These are phyloP conservation scores for Narthecium ossifragum DNA, from an alignment of 106 monocot species.

Conservation along the genomic window DNA sequence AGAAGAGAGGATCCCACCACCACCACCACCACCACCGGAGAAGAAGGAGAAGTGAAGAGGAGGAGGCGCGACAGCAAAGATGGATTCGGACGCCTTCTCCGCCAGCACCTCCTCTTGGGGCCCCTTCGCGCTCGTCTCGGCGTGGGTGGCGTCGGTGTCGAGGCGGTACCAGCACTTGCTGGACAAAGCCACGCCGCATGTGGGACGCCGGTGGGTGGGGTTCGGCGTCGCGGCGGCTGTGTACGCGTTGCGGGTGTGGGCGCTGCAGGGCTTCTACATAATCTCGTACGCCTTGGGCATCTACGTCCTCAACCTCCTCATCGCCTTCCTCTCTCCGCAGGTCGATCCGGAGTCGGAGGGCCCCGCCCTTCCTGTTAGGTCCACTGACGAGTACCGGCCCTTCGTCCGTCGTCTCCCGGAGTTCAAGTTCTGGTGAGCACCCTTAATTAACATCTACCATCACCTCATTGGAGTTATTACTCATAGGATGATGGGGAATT, in stretches of 20 bases:
- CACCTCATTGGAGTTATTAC: too few species aligned
- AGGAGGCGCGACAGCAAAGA: too few species aligned
- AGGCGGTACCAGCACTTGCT: constrained; percentile 75
- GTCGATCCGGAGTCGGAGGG: constrained; percentile 78
- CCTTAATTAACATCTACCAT: background rate
- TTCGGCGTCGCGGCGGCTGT: constrained; percentile 28
- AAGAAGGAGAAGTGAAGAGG: too few species aligned
- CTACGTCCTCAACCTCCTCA: constrained; percentile 77
- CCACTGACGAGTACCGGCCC: constrained; percentile 83
- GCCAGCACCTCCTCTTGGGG: constrained; percentile 3
- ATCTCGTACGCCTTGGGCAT: constrained; percentile 86
- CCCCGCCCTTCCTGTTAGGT: constrained; percentile 50
- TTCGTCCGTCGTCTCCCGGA: constrained; percentile 87
- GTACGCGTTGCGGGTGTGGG: constrained; percentile 17
- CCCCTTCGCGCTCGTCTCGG: constrained; percentile 12
- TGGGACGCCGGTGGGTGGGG: constrained; percentile 58
- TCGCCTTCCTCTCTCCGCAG: constrained; percentile 91
- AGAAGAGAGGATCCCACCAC: too few species aligned
- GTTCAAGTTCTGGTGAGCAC: constrained; percentile 85
- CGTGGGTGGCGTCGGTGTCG: constrained; percentile 17
- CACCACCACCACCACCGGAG: too few species aligned
- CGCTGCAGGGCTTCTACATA: constrained; percentile 74
- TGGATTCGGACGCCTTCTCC: too few species aligned
- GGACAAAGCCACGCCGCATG: constrained; percentile 69
- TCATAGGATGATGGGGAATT: too few species aligned